Conservation (phyloP, 768 basidiomycete genomes). For the Cubamyces sp. region DNA sequence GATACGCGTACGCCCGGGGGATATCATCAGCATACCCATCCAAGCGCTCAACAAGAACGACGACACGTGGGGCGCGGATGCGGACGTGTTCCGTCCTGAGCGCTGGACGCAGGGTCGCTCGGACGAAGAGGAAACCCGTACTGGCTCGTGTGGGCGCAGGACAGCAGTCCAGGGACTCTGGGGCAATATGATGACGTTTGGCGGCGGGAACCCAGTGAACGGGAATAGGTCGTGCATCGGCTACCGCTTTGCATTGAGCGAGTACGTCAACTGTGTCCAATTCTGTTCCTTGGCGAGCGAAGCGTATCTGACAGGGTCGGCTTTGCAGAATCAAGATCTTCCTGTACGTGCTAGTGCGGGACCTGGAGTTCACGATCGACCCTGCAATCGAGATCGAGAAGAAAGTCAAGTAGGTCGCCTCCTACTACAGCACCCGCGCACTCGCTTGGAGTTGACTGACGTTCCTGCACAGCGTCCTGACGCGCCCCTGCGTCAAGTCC, state of each 20-base stretch:
- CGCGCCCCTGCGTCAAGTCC: slow-evolving; percentile 61
- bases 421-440: slow-evolving; percentile 22
- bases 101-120: slow-evolving; percentile 19
- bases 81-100: slow-evolving; percentile 58
- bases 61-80: slow-evolving; percentile 68
- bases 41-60: slow-evolving; percentile 59
- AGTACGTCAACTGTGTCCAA: slow-evolving; percentile 45
- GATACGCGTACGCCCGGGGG: slow-evolving; percentile 42
- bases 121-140: not conserved
- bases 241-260: slow-evolving; percentile 60
- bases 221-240: slow-evolving; percentile 66
- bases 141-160: slow-evolving; percentile 45
- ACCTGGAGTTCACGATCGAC: slow-evolving; percentile 58
- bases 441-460: slow-evolving; percentile 15
- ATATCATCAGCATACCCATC: slow-evolving; percentile 63
- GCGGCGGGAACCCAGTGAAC: slow-evolving; percentile 51
- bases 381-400: slow-evolving; percentile 61
- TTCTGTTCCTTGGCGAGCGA: not conserved
- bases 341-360: slow-evolving; percentile 58
- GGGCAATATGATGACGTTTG: slow-evolving; percentile 57
- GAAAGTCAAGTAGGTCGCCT: slow-evolving; percentile 57
- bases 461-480: slow-evolving; percentile 46
- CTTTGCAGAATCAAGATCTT: slow-evolving; percentile 61
- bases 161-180: slow-evolving; percentile 54
- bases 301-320: slow-evolving; percentile 1